Evolutionary conservation across 441 rosid species (phyloP).

Genomic region (Populus hybrid): DNA sequence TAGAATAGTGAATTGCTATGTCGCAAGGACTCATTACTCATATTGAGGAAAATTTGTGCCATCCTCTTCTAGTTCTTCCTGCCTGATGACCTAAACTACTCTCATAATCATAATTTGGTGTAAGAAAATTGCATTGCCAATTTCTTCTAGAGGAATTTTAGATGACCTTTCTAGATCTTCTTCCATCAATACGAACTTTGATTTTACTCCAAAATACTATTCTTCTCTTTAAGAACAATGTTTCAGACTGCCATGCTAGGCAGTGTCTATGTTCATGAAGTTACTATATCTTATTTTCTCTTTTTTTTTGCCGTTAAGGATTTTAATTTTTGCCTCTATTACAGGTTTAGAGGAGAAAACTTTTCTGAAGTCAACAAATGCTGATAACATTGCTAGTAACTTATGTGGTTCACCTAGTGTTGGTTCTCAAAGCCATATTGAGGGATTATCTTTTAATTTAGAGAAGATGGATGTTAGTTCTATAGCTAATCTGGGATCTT

Average conservation of each 20-base stretch:
- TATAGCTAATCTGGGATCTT: conserved; percentile 51
- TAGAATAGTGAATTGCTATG: background rate
- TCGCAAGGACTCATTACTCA: background rate
- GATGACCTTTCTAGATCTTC: background rate
- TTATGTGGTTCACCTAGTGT: conserved; percentile 59
- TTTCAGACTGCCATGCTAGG: background rate
- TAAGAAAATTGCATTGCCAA: background rate
- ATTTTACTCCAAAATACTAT: background rate
- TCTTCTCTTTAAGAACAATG: background rate
- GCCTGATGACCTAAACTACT: background rate
- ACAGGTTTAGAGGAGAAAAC: conserved; percentile 77
- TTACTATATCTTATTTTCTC: background rate
- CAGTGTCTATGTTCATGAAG: background rate
- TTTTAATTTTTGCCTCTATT: conserved; percentile 13
- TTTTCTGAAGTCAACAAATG: conserved; percentile 44
- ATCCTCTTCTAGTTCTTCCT: background rate
- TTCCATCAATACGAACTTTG: background rate
- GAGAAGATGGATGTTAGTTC: conserved; percentile 67
- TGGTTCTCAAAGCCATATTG: conserved; percentile 53
- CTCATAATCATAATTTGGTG: background rate
- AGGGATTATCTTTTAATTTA: conserved; percentile 54
- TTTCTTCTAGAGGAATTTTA: background rate
- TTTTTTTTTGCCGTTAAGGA: background rate
- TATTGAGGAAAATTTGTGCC: too few relatives aligned
- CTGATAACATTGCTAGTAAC: conserved; percentile 54